A percentile compares a stretch with the other conserved stretches of the same genome.
Conservation (phyloP, 805 yeast genomes). For the Lipomyces sp. region DNA sequence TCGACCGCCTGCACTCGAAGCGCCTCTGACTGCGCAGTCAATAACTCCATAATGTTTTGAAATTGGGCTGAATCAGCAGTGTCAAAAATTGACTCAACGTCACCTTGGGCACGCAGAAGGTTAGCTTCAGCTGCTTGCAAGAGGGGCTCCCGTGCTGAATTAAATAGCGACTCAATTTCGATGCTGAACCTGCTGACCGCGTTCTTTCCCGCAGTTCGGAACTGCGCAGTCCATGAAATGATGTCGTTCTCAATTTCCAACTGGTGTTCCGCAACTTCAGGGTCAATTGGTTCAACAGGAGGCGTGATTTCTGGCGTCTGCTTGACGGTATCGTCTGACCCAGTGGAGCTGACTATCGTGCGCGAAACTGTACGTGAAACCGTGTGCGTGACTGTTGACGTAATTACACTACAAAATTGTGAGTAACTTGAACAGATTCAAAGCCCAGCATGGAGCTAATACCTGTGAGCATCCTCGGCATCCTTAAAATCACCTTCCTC, state of each 20-base stretch:
- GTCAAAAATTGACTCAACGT: conserved; percentile 10
- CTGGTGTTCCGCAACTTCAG: conserved; percentile 17
- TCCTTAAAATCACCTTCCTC: conserved; percentile 11
- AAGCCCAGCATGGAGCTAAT: neutral
- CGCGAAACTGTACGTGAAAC: conserved; percentile 7
- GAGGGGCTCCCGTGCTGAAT: conserved; percentile 6
- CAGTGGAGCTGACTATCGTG: neutral
- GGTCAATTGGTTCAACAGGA: conserved; percentile 15
- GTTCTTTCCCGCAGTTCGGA: conserved; percentile 31
- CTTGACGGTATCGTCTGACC: neutral
- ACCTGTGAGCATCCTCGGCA: conserved; percentile 8
- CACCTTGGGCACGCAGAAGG: conserved; percentile 11
- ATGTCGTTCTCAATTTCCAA: conserved; percentile 20
- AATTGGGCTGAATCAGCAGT: conserved; percentile 10
- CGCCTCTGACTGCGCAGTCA: conserved; percentile 20
- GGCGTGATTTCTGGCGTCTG: conserved; percentile 28
- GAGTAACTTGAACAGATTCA: neutral
- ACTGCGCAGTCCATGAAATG: conserved; percentile 25
- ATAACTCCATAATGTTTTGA: conserved; percentile 5
- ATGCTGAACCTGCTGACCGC: conserved; percentile 27
- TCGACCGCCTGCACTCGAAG: conserved; percentile 15
- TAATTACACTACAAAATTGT: neutral
- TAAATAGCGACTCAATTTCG: conserved; percentile 20
- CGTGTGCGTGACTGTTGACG: conserved; percentile 6
- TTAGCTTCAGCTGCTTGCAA: conserved; percentile 9